phyloP scores from a whole-genome alignment of 148 eudicot genomes.

The Camellia granthamiana region DNA sequence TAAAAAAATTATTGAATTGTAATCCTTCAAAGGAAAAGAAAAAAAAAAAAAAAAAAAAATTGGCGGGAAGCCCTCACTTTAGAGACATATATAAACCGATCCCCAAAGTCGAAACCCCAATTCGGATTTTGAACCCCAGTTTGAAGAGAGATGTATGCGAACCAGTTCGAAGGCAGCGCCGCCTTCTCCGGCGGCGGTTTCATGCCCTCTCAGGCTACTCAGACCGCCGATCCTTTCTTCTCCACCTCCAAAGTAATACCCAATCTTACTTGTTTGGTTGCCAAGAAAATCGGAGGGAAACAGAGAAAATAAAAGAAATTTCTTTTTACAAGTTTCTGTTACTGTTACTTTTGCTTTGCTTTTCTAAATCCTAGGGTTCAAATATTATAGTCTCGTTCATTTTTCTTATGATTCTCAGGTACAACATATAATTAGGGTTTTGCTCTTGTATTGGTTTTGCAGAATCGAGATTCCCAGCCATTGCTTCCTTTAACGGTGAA shows the following conservation, averaged over 20 bases:
- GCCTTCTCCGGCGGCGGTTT: slow-evolving; percentile 82
- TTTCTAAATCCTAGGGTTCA: too few species aligned
- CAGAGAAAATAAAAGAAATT: background rate
- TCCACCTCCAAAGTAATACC: slow-evolving; percentile 52
- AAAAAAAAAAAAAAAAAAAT: background rate
- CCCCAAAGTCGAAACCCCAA: background rate
- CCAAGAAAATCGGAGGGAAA: background rate
- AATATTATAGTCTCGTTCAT: too few species aligned
- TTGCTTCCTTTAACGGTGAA: slow-evolving; percentile 79
- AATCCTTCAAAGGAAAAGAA: too few species aligned
- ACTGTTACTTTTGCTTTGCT: background rate
- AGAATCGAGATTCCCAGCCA: slow-evolving; percentile 73
- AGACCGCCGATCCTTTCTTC: slow-evolving; percentile 48
- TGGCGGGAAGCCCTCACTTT: background rate
- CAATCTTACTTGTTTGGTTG: background rate
- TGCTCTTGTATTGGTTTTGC: slow-evolving; percentile 17
- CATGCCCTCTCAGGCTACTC: slow-evolving; percentile 77
- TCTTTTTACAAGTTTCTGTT: background rate
- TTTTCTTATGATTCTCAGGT: background rate
- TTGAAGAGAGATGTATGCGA: slow-evolving; percentile 19
- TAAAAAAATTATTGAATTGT: too few species aligned
- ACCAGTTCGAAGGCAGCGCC: slow-evolving; percentile 62
- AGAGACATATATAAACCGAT: background rate
- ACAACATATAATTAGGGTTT: background rate
- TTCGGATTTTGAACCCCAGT: background rate